These are phyloP conservation scores for Durotheca rogersii DNA, from an alignment of 495 filamentous ascomycete genomes.

Conservation along the genomic window DNA sequence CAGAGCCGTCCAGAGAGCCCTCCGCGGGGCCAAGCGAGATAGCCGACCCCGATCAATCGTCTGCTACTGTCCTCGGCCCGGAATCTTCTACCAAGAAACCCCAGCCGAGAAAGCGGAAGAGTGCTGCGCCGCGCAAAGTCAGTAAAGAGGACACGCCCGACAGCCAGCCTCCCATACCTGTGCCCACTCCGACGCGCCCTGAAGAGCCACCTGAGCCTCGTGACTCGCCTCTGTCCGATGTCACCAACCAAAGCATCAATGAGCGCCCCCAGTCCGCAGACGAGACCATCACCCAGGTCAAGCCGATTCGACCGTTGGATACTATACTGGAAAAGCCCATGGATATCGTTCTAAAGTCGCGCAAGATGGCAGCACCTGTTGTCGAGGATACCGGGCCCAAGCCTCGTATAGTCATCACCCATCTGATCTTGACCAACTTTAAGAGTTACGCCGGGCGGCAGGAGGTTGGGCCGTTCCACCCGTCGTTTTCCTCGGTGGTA, in stretches of 20 bases:
- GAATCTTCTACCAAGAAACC: constrained; percentile 64
- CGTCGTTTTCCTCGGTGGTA: constrained; percentile 98
- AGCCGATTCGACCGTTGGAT: constrained; percentile 70
- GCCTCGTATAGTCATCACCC: constrained; percentile 84
- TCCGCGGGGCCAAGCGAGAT: constrained; percentile 60
- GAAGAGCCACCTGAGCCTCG: constrained; percentile 48
- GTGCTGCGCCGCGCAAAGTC: constrained; percentile 55
- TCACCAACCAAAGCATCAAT: constrained; percentile 71
- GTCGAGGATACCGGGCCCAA: constrained; percentile 74
- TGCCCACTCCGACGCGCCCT: constrained; percentile 48
- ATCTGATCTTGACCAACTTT: constrained; percentile 89
- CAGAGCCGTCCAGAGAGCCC: constrained; percentile 48
- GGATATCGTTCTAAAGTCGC: constrained; percentile 91
- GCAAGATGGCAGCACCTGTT: constrained; percentile 63
- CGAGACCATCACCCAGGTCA: constrained; percentile 49
- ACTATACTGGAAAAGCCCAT: constrained; percentile 83
- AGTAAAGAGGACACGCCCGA: constrained; percentile 51
- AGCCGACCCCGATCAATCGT: constrained; percentile 58
- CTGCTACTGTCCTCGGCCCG: constrained; percentile 51
- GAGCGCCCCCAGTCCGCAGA: constrained; percentile 35
- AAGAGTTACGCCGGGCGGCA: constrained; percentile 97
- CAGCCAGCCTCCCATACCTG: constrained; percentile 49
- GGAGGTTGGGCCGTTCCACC: constrained; percentile 93
- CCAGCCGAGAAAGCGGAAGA: constrained; percentile 68
- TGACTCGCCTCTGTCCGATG: constrained; percentile 71